These are phyloP conservation scores for Diplodia intermedia DNA, from an alignment of 2,329 filamentous ascomycete genomes.

Conservation along the genomic window DNA sequence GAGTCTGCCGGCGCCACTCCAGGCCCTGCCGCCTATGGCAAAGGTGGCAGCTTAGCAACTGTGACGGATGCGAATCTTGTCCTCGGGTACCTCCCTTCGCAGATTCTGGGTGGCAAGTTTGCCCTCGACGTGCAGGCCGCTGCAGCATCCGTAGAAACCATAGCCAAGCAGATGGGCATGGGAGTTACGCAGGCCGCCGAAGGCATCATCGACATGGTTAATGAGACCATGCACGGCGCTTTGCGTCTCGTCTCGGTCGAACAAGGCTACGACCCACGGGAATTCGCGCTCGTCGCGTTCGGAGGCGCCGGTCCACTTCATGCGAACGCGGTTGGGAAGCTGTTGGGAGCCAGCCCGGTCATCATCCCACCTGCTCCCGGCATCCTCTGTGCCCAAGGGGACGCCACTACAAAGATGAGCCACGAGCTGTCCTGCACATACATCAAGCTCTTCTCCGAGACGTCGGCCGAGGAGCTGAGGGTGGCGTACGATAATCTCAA, in stretches of 20 bases:
- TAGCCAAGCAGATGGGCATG: constrained; percentile 57
- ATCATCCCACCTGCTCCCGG: constrained; percentile 60
- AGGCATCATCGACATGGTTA: constrained; percentile 58
- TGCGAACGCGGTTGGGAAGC: constrained; percentile 58
- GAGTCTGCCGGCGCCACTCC: constrained; percentile 58
- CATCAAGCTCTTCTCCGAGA: constrained; percentile 52
- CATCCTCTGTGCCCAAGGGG: constrained; percentile 58
- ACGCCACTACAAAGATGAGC: constrained; percentile 58
- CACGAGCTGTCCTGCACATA: constrained; percentile 57
- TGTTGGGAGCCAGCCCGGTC: constrained; percentile 60
- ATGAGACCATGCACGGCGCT: constrained; percentile 61
- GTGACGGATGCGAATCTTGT: constrained; percentile 59
- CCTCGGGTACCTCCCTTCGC: constrained; percentile 57
- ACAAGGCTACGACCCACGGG: constrained; percentile 59
- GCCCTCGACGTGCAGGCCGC: constrained; percentile 54
- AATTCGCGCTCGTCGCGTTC: constrained; percentile 60
- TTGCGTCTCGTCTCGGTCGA: constrained; percentile 60
- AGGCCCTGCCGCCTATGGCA: constrained; percentile 59
- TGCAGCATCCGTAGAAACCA: constrained; percentile 49
- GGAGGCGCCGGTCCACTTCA: constrained; percentile 61
- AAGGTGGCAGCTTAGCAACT: constrained; percentile 55
- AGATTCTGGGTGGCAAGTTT: constrained; percentile 56
- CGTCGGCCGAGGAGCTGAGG: constrained; percentile 45
- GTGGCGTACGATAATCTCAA: constrained; percentile 47
- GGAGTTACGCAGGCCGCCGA: constrained; percentile 53